These are phyloP conservation scores for Pichia sorboxylosa DNA, from an alignment of 1,139 yeast genomes.

Conservation along the genomic window DNA sequence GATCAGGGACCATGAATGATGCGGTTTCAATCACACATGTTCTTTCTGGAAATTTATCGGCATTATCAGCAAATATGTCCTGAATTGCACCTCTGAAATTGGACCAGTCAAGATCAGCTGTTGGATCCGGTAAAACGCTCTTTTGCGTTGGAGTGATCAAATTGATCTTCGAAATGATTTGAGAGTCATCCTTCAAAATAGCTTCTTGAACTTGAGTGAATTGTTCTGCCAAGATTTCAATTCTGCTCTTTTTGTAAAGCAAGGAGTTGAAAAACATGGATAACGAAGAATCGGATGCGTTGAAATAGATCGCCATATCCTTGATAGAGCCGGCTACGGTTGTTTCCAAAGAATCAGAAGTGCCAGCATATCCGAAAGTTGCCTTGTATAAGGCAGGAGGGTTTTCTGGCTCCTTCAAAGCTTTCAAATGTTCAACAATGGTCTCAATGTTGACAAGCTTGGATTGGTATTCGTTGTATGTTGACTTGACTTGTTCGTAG, in stretches of 20 bases:
- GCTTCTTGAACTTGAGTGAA: slow-evolving; percentile 39
- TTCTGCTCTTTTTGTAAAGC: slow-evolving; percentile 60
- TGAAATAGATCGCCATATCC: slow-evolving; percentile 47
- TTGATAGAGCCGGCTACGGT: slow-evolving; percentile 43
- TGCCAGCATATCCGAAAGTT: slow-evolving; percentile 42
- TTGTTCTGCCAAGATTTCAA: slow-evolving; percentile 63
- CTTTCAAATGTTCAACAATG: slow-evolving; percentile 41
- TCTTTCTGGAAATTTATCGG: slow-evolving; percentile 71
- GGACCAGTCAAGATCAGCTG: slow-evolving; percentile 76
- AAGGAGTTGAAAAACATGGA: slow-evolving; percentile 62
- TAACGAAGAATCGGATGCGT: slow-evolving; percentile 22
- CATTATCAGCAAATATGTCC: slow-evolving; percentile 82
- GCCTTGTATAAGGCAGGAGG: slow-evolving; percentile 56
- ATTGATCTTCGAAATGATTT: slow-evolving; percentile 47
- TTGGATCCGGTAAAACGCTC: slow-evolving; percentile 72
- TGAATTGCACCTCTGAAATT: slow-evolving; percentile 92
- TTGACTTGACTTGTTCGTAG: slow-evolving; percentile 31
- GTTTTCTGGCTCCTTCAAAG: slow-evolving; percentile 37
- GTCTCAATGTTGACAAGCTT: slow-evolving; percentile 43
- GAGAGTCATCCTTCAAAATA: slow-evolving; percentile 27
- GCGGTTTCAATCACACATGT: slow-evolving; percentile 89
- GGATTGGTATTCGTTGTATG: slow-evolving; percentile 30
- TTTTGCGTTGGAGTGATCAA: slow-evolving; percentile 57
- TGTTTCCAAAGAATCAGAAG: slow-evolving; percentile 35
- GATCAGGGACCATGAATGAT: slow-evolving; percentile 43